Evolutionary conservation across 2,329 filamentous ascomycete genomes (phyloP).

Genomic region (Rasamsonia emersonii): DNA sequence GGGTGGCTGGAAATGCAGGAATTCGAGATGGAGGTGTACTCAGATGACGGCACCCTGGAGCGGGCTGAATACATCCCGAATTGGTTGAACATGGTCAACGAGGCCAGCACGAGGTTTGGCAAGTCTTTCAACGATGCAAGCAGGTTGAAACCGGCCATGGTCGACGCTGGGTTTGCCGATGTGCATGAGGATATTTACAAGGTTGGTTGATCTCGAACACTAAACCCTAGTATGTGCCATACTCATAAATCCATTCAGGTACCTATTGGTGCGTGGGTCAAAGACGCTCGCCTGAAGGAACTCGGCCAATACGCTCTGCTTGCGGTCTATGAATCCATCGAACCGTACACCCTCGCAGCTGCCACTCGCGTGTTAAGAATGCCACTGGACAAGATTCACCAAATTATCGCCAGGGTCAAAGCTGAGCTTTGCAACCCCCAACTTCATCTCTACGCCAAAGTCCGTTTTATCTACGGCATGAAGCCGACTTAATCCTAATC

Average conservation of each 20-base stretch:
- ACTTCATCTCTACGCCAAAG: conserved; percentile 18
- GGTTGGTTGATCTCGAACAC: conserved; percentile 3
- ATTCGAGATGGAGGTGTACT: conserved; percentile 15
- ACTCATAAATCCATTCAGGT: conserved; percentile 10
- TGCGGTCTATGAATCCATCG: conserved; percentile 14
- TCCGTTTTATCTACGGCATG: conserved; percentile 9
- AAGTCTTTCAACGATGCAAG: conserved; percentile 7
- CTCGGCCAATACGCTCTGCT: conserved; percentile 30
- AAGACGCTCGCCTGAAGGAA: conserved; percentile 19
- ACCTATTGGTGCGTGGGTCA: conserved; percentile 23
- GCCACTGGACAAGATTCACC: conserved; percentile 18
- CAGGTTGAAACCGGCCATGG: conserved; percentile 18
- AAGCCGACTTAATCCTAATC: conserved; percentile 1
- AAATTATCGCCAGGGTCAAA: conserved; percentile 21
- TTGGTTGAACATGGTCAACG: conserved; percentile 17
- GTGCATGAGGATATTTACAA: conserved; percentile 19
- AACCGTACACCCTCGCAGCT: conserved; percentile 15
- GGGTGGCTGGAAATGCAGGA: conserved; percentile 23
- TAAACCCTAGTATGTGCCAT: neutral
- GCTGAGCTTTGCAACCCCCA: conserved; percentile 17
- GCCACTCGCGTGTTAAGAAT: conserved; percentile 18
- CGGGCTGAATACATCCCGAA: conserved; percentile 11
- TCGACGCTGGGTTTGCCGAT: conserved; percentile 25
- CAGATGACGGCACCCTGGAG: conserved; percentile 13
- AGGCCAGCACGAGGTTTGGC: conserved; percentile 8